These are phyloP conservation scores for Monosporascus ibericus DNA, from an alignment of 2,329 filamentous ascomycete species.

Conservation along the genomic window DNA sequence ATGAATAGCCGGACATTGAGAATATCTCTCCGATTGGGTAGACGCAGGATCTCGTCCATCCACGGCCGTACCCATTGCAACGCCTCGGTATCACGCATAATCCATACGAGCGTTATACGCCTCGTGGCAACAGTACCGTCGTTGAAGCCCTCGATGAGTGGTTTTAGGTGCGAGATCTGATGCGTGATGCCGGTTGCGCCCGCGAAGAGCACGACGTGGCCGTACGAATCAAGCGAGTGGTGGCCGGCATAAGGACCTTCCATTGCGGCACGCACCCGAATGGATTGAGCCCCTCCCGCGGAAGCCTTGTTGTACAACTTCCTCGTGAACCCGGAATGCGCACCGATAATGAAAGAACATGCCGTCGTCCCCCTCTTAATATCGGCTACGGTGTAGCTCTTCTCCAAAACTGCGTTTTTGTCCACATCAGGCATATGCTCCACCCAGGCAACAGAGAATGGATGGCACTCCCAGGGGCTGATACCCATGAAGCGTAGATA, in stretches of 20 bases:
- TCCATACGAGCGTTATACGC: slow-evolving; percentile 80
- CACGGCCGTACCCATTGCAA: slow-evolving; percentile 91
- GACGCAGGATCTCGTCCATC: slow-evolving; percentile 67
- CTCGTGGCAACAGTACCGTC: slow-evolving; percentile 72
- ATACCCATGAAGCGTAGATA: slow-evolving; percentile 66
- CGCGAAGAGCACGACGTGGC: slow-evolving; percentile 83
- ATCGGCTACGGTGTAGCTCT: slow-evolving; percentile 18
- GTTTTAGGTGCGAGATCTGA: slow-evolving; percentile 80
- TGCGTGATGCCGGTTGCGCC: slow-evolving; percentile 94
- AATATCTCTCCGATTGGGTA: slow-evolving; percentile 76
- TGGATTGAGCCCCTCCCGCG: slow-evolving; percentile 41
- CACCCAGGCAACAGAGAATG: slow-evolving; percentile 74
- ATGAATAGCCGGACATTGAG: slow-evolving; percentile 86
- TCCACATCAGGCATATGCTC: slow-evolving; percentile 43
- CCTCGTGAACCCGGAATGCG: slow-evolving; percentile 82
- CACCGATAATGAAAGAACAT: slow-evolving; percentile 79
- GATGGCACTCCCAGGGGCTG: slow-evolving; percentile 66
- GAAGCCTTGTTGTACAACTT: slow-evolving; percentile 68
- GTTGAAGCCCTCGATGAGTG: slow-evolving; percentile 65
- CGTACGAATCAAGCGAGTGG: slow-evolving; percentile 85
- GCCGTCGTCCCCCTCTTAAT: slow-evolving; percentile 35
- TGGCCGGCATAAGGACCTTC: slow-evolving; percentile 87
- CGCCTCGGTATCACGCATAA: slow-evolving; percentile 82
- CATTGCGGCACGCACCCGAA: slow-evolving; percentile 66
- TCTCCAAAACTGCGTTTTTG: slow-evolving; percentile 32